A percentile compares a stretch with the other conserved stretches of the same genome.
These are phyloP conservation scores for Phytophthora kernoviae DNA, from an alignment of 352 stramenopile species.

Conservation along the genomic window DNA sequence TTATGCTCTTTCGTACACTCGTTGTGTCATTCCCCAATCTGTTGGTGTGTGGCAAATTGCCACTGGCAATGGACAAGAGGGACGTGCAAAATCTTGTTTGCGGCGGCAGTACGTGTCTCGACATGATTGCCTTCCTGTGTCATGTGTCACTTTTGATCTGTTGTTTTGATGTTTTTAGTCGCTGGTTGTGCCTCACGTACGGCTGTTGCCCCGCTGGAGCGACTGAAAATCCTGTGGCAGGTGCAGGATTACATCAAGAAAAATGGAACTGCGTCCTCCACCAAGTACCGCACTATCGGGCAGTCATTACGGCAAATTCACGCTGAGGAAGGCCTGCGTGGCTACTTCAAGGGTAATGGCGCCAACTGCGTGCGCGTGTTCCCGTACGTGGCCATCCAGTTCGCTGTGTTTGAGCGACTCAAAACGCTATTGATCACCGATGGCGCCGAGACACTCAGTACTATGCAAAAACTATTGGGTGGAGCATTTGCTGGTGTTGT, in stretches of 20 bases:
- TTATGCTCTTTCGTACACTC: conserved; percentile 5
- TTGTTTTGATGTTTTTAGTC: conserved; percentile 33
- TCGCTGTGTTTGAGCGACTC: conserved; percentile 68
- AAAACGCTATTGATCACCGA: conserved; percentile 54
- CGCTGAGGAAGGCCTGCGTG: conserved; percentile 60
- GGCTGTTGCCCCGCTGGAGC: conserved; percentile 72
- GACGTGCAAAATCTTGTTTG: conserved; percentile 72
- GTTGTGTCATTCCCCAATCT: conserved; percentile 17
- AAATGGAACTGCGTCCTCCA: background rate
- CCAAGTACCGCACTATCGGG: conserved; percentile 61
- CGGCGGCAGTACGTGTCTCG: conserved; percentile 59
- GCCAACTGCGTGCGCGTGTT: conserved; percentile 83
- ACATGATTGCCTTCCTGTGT: background rate
- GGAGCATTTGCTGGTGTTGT: conserved; percentile 68
- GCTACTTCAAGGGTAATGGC: conserved; percentile 82
- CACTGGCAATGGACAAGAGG: conserved; percentile 34
- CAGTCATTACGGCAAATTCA: conserved; percentile 69
- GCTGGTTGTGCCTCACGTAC: conserved; percentile 73
- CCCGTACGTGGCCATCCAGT: conserved; percentile 81
- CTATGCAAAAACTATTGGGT: conserved; percentile 58
- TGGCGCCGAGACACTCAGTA: conserved; percentile 41
- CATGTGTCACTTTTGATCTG: conserved; percentile 1
- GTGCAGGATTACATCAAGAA: conserved; percentile 72
- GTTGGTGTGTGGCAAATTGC: background rate
- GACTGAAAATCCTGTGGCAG: conserved; percentile 83